These are phyloP conservation scores for Kitagawia praeruptora DNA, from an alignment of 129 eudicot genomes.

Conservation along the genomic window DNA sequence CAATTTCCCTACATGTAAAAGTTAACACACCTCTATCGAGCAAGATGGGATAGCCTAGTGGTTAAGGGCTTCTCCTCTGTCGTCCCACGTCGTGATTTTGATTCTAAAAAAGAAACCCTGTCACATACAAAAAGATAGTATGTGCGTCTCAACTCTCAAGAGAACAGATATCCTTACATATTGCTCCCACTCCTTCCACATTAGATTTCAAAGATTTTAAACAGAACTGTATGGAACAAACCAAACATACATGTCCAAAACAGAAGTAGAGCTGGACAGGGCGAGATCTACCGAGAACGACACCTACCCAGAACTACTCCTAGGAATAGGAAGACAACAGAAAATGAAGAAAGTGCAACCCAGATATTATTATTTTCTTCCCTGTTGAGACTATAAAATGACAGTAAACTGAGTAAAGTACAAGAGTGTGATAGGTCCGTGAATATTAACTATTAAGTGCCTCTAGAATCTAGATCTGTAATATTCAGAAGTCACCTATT, in stretches of 20 bases:
- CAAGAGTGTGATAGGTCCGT: not conserved
- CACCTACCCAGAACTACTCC: not conserved
- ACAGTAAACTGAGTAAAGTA: not conserved
- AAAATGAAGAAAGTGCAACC: not conserved
- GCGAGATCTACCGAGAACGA: not conserved
- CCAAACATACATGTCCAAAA: not conserved
- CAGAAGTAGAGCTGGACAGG: not conserved
- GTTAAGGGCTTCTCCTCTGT: too few species aligned
- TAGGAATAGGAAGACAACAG: not conserved
- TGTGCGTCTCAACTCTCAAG: not conserved
- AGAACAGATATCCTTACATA: not conserved
- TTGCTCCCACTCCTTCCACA: not conserved
- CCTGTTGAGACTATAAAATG: not conserved
- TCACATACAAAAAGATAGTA: too few species aligned
- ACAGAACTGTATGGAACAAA: not conserved
- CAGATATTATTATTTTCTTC: not conserved
- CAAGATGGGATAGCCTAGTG: too few species aligned
- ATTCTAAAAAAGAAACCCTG: too few species aligned
- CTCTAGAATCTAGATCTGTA: too few species aligned
- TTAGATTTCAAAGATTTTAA: not conserved
- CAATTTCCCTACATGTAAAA: not conserved
- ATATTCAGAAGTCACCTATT: too few species aligned
- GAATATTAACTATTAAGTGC: not conserved
- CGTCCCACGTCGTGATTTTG: too few species aligned
- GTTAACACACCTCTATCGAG: too few species aligned